phyloP scores from a whole-genome alignment of 2,329 filamentous ascomycete species.

The Ophiosphaerella korrae region DNA sequence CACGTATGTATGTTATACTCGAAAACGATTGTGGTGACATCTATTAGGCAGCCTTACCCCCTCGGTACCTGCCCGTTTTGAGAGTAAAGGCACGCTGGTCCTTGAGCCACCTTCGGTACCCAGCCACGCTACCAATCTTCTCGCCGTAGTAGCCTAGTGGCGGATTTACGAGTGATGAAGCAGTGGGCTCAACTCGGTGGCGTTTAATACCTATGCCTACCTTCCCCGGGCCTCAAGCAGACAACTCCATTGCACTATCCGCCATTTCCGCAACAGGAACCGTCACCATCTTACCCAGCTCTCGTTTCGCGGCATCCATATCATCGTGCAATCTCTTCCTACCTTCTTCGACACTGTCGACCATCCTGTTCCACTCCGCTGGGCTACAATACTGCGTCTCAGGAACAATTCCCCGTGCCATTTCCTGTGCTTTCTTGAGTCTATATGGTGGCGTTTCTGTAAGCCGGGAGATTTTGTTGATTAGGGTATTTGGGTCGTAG shows the following conservation, averaged over 20 bases:
- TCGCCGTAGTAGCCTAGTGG: no score
- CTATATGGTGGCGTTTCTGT: conserved; percentile 1
- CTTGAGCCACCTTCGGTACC: no score
- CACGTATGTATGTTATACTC: no score
- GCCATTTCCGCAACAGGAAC: not conserved
- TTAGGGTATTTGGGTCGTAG: not conserved
- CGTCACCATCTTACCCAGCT: conserved; percentile 5
- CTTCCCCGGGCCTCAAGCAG: no score
- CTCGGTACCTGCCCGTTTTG: no score
- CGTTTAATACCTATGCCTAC: no score
- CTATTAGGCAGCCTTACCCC: no score
- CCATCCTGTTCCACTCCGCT: conserved; percentile 2
- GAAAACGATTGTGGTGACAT: no score
- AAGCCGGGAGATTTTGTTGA: not conserved
- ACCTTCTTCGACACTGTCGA: not conserved
- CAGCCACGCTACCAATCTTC: no score
- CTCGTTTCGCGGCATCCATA: conserved; percentile 1
- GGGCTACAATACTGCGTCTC: not conserved
- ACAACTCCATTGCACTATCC: not conserved
- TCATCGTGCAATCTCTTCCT: not conserved
- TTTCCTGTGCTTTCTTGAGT: not conserved
- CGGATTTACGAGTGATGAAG: no score
- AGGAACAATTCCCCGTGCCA: not conserved
- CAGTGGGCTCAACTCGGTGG: no score
- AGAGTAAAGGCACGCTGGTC: no score